Evolutionary conservation across 768 basidiomycete species (phyloP), one percentile per base, ranked within the genome.

Genomic region (Galerina sulciceps): DNA sequence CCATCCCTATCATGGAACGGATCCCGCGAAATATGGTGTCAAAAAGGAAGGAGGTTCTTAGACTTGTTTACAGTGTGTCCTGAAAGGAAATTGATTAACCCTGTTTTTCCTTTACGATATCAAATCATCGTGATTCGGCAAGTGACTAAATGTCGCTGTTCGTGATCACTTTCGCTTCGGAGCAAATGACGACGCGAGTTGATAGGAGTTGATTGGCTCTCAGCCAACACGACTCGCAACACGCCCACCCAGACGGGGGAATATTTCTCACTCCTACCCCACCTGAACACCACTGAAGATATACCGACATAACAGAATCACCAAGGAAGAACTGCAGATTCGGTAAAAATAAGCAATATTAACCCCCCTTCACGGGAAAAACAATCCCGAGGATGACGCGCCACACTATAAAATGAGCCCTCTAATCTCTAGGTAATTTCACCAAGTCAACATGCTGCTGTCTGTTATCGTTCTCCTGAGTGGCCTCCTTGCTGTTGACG

Each of bases 1-100:
- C 73, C 95, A 97, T 73, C 87, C 86, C 42, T 76, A 86, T 70
- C 95, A 96, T 69, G 94, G 94, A 2, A 86, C 88, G 9, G 91
- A 96, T 67, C 83, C 90, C 17, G 84, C 87, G 57, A 95, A 94
- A 73, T 97, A 96, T 62, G 80, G 77, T 22, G 79, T 79, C 44
- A 73, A 77, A 65, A 57, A 74, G 41, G 70, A 74, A 56, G 67
- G 72, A 57, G 62, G 58, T 55, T 65, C 65, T 48, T 67, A 67
- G 62, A 62, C 13, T 31, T 31, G 26, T n/a, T 15, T 53, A 10
- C 55, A 55, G 52, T 4, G 15, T 26, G 15, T 48, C 14, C 18
- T 49, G 31, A n/a, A 34, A 22, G 4, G 53, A 37, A 42, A 44
- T 46, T 20, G 20, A 46, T 48, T 42, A 51, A 31, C 36, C 53